Percentiles rank a stretch among this genome's conserved stretches.
Conservation (phyloP, 208 protist species). For the Tritrichomonas musculus region DNA sequence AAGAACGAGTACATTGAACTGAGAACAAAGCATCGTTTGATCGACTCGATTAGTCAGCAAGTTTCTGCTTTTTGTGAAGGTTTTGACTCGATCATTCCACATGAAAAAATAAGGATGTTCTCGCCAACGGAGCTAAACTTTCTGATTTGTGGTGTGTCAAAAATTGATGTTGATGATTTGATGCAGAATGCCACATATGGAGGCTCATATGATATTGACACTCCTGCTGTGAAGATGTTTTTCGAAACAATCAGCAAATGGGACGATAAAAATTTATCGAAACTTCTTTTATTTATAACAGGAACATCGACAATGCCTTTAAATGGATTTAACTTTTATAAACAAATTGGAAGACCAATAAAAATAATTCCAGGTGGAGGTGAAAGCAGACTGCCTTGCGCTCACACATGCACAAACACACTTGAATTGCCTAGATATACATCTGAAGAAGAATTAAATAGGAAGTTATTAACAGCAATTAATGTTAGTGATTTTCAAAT, state of each 20-base stretch:
- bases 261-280: conserved; percentile 65
- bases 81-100: conserved; percentile 89
- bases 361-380: conserved; percentile 36
- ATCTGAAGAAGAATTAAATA: conserved; percentile 56
- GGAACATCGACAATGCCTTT: conserved; percentile 90
- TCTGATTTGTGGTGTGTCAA: conserved; percentile 86
- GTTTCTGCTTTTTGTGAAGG: conserved; percentile 82
- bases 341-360: conserved; percentile 40
- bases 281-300: conserved; percentile 93
- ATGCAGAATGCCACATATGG: conserved; percentile 78
- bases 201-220: conserved; percentile 78
- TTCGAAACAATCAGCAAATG: conserved; percentile 78
- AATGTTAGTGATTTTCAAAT: too few relatives aligned
- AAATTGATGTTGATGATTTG: conserved; percentile 89
- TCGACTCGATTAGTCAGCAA: conserved; percentile 76
- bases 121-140: conserved; percentile 91
- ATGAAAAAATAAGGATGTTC: conserved; percentile 76
- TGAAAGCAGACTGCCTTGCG: conserved; percentile 70
- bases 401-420: conserved; percentile 92
- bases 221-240: conserved; percentile 81
- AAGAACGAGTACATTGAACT: conserved; percentile 89
- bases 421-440: conserved; percentile 83
- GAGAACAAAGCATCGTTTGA: conserved; percentile 78
- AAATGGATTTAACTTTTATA: conserved; percentile 78
- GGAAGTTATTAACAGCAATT: conserved; percentile 49